phyloP scores from a whole-genome alignment of 495 filamentous ascomycete genomes.

The Podospora appendiculata region DNA sequence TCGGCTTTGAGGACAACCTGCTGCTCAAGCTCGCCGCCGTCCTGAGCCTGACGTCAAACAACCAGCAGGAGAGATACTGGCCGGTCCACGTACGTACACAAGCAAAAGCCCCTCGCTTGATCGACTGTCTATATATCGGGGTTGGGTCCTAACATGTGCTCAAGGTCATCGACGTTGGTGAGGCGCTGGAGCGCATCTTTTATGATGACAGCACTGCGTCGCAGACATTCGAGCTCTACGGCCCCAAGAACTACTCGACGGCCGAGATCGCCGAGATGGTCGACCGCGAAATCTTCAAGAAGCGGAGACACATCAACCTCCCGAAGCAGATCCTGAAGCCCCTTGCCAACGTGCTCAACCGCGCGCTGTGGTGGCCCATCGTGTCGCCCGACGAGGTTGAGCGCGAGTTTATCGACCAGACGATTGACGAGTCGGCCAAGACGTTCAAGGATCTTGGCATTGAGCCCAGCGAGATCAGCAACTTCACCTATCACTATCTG shows the following conservation, averaged over 20 bases:
- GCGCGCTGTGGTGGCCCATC: slow-evolving; percentile 77
- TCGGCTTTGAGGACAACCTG: slow-evolving; percentile 88
- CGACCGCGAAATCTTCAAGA: slow-evolving; percentile 85
- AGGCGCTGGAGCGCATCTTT: slow-evolving; percentile 79
- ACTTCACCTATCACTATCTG: slow-evolving; percentile 85
- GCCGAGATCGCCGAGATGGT: slow-evolving; percentile 81
- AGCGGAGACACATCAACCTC: slow-evolving; percentile 83
- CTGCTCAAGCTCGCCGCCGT: slow-evolving; percentile 74
- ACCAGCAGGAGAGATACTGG: slow-evolving; percentile 85
- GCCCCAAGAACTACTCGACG: slow-evolving; percentile 85
- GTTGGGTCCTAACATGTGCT: slow-evolving; percentile 11
- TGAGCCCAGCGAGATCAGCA: slow-evolving; percentile 70
- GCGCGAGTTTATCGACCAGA: slow-evolving; percentile 89
- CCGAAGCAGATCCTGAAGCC: slow-evolving; percentile 74
- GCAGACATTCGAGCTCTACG: slow-evolving; percentile 92
- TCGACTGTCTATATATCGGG: background rate
- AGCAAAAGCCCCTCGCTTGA: background rate
- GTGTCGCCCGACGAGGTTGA: slow-evolving; percentile 82
- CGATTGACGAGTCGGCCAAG: slow-evolving; percentile 84
- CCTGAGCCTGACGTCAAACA: slow-evolving; percentile 83
- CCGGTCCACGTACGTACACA: slow-evolving; percentile 74
- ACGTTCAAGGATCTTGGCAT: slow-evolving; percentile 93
- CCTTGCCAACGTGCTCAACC: slow-evolving; percentile 63
- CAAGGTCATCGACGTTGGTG: slow-evolving; percentile 79
- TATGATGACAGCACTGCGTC: slow-evolving; percentile 82